Evolutionary conservation across 2,329 filamentous ascomycete genomes (phyloP), one percentile per base, ranked within the genome.

Genomic region (Eutypella sp.): DNA sequence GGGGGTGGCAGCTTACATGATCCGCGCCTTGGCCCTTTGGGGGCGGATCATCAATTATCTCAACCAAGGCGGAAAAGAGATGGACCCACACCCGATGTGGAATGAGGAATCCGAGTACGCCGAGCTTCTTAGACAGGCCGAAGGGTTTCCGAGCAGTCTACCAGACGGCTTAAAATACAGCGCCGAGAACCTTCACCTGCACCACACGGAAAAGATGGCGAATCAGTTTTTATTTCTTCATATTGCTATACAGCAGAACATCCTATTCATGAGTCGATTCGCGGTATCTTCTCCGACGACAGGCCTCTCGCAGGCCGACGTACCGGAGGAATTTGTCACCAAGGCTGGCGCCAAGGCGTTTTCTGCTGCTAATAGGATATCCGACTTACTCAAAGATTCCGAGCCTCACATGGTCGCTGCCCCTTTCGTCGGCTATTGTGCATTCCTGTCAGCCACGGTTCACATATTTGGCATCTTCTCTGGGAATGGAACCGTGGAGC

Each of bases 161-260:
- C 91, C 92, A 0, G 74, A 79, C 8, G 73, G 74, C 27, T 70
- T 97, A n/a, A 72, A 77, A 20, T 96, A 93, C 65, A 89, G 76
- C 4, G 67, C 76, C 9, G 89, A 95, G 55, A 97, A 96, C 58
- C 75, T 97, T 2, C 84, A 89, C 47, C 79, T 85, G 34, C 90
- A 97, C 63, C 84, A 85, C 24, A 90, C 87, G 3, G 89, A 95
- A 58, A 85, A 85, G 55, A 85, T 90, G 48, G 89, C 86, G 3
- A 95, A 95, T 59, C 92, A 96, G 58, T 96, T 95, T 59, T 70
- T 97, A 15, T 95, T 96, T 59, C 72, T 97, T 44, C 93, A 99
- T 65, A 87, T 97, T 48, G 80, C 89, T 24, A 82, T 90, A 53
- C 87, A 96, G 57, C 93, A 97, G 65, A 91, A 91, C 54, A 82